Conservation (phyloP, 2,329 filamentous ascomycete species). For the Cordyceps militaris region DNA sequence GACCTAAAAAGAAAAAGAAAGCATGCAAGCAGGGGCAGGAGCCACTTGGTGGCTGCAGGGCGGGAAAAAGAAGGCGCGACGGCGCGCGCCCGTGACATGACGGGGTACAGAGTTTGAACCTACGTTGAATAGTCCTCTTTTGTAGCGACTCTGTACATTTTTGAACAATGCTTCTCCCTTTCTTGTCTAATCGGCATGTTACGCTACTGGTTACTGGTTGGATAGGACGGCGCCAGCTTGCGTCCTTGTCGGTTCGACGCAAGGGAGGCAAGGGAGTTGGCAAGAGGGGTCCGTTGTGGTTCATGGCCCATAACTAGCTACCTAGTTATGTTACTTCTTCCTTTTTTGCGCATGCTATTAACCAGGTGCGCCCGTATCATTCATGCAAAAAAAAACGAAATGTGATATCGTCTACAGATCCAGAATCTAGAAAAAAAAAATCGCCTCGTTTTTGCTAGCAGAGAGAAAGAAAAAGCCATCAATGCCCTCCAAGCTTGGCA, state of each 20-base stretch:
- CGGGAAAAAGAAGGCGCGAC: background rate
- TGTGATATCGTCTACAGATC: background rate
- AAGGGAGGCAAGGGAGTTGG: background rate
- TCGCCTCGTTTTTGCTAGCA: background rate
- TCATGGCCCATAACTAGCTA: too few species aligned
- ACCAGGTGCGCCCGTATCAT: background rate
- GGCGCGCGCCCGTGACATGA: background rate
- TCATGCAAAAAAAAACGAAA: background rate
- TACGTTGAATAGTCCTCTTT: background rate
- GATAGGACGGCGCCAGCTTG: background rate
- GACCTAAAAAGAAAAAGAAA: constrained; percentile 8
- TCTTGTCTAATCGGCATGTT: background rate
- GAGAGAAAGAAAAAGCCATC: background rate
- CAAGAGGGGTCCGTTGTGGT: too few species aligned
- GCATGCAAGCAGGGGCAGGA: background rate
- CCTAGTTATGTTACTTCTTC: background rate
- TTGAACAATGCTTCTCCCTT: background rate
- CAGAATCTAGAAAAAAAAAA: too few species aligned
- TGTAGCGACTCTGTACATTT: background rate
- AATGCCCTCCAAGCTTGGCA: background rate
- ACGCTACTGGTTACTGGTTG: background rate
- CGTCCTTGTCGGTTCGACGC: background rate
- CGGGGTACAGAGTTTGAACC: background rate
- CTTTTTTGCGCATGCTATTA: background rate
- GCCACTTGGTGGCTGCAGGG: constrained; percentile 7